Conservation (phyloP, 2,329 filamentous ascomycete species). For the Calonectria leucothoes region DNA sequence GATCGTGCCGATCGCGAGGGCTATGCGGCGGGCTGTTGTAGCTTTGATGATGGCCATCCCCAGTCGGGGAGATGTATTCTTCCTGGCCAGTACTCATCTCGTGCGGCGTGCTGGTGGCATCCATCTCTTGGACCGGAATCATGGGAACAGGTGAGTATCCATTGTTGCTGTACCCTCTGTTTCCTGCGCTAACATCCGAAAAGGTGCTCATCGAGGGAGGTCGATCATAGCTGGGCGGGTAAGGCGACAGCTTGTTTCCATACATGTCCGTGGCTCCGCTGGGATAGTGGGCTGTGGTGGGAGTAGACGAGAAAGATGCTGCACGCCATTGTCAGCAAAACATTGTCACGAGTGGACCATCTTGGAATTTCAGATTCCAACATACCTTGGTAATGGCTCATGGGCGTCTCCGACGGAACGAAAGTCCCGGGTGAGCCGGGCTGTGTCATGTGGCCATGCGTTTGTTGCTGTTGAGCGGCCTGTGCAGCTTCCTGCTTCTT, state of each 20-base stretch:
- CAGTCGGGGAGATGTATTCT: background rate
- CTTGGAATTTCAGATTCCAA: background rate
- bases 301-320: conserved; percentile 33
- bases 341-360: background rate
- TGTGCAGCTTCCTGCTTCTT: background rate
- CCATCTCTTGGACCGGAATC: conserved; percentile 37
- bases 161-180: conserved; percentile 22
- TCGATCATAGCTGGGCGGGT: conserved; percentile 26
- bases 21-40: conserved; percentile 13
- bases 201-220: conserved; percentile 31
- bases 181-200: conserved; percentile 24
- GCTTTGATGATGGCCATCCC: conserved; percentile 14
- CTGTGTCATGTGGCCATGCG: background rate
- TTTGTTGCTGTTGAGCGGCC: background rate
- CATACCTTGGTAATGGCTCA: conserved; percentile 39
- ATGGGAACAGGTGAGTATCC: conserved; percentile 31
- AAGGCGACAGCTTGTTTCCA: conserved; percentile 34
- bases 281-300: conserved; percentile 25
- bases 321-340: conserved; percentile 17
- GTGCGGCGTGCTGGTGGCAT: conserved; percentile 29
- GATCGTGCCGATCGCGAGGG: background rate
- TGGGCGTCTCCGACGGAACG: conserved; percentile 28
- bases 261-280: conserved; percentile 33
- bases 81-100: conserved; percentile 37
- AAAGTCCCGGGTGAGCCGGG: conserved; percentile 24